phyloP scores from a whole-genome alignment of 2,329 filamentous ascomycete genomes.

The Cylindrodendrum hubeiense region DNA sequence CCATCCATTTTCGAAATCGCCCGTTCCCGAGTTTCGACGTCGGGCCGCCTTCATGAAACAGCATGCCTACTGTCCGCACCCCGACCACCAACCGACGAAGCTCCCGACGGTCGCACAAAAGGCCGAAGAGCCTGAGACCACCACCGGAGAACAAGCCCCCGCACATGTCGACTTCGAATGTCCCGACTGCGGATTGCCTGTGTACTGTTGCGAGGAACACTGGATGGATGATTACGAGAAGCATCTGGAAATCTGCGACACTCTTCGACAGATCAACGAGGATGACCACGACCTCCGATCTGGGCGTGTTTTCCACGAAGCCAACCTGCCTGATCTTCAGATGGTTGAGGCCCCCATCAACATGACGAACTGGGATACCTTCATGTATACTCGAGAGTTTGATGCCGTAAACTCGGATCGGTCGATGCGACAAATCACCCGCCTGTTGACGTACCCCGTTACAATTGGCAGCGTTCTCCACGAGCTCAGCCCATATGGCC shows the following conservation, averaged over 20 bases:
- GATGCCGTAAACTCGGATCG: constrained; percentile 91
- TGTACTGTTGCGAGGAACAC: constrained; percentile 94
- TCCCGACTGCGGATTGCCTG: constrained; percentile 93
- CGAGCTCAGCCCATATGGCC: constrained; percentile 91
- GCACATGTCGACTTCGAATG: constrained; percentile 94
- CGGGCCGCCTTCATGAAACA: constrained; percentile 92
- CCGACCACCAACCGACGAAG: constrained; percentile 83
- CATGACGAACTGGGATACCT: constrained; percentile 99
- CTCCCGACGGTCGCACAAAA: constrained; percentile 74
- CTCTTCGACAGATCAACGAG: constrained; percentile 92
- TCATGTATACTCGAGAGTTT: constrained; percentile 92
- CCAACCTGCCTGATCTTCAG: constrained; percentile 89
- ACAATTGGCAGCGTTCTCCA: constrained; percentile 93
- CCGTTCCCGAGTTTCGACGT: constrained; percentile 86
- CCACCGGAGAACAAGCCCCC: constrained; percentile 71
- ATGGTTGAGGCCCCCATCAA: constrained; percentile 94
- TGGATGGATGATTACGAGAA: constrained; percentile 97
- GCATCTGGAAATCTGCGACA: constrained; percentile 93
- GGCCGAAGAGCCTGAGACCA: constrained; percentile 69
- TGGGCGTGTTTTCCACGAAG: constrained; percentile 93
- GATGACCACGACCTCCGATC: constrained; percentile 96
- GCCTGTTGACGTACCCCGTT: constrained; percentile 91
- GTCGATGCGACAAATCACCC: constrained; percentile 91
- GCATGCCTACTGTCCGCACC: constrained; percentile 94
- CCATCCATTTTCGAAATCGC: constrained; percentile 90